Conservation (phyloP, 2,329 filamentous ascomycete genomes). For the Scedosporium apiospermum region DNA sequence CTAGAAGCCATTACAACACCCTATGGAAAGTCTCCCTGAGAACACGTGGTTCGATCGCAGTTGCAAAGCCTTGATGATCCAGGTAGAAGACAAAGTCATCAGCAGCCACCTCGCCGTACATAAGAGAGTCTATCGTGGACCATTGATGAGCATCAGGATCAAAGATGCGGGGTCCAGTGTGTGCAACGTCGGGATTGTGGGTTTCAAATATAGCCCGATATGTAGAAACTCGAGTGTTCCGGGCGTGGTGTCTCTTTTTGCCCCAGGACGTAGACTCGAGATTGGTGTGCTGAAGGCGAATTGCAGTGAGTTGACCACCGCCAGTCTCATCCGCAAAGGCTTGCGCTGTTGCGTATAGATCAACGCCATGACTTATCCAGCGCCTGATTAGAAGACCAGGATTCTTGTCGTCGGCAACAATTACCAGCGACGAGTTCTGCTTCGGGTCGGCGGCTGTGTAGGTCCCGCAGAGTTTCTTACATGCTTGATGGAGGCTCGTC, state of each 20-base stretch:
- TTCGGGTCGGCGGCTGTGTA: not conserved
- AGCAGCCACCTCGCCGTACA: constrained; percentile 10
- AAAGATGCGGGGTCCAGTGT: not conserved
- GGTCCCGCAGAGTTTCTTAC: constrained; percentile 7
- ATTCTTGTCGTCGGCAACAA: constrained; percentile 3
- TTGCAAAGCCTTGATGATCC: too few species aligned
- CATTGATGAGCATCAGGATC: constrained; percentile 8
- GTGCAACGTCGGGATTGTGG: too few species aligned
- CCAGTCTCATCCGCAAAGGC: constrained; percentile 4
- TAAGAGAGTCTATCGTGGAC: constrained; percentile 9
- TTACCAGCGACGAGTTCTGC: constrained; percentile 6
- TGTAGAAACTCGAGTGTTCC: too few species aligned
- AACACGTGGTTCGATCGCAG: too few species aligned
- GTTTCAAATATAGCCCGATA: too few species aligned
- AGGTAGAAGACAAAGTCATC: constrained; percentile 12
- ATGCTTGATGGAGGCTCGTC: constrained; percentile 4
- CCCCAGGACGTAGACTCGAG: too few species aligned
- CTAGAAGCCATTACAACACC: too few species aligned
- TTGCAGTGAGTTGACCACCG: not conserved
- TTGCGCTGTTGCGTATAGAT: constrained; percentile 6
- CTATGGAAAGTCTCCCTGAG: too few species aligned
- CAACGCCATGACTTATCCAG: constrained; percentile 8
- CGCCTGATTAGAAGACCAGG: constrained; percentile 7
- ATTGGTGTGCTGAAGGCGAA: not conserved
- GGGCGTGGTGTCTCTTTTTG: too few species aligned